Evolutionary conservation across 2,329 filamentous ascomycete genomes (phyloP), one percentile per base, ranked within the genome.

Genomic region (Eutypa lata): DNA sequence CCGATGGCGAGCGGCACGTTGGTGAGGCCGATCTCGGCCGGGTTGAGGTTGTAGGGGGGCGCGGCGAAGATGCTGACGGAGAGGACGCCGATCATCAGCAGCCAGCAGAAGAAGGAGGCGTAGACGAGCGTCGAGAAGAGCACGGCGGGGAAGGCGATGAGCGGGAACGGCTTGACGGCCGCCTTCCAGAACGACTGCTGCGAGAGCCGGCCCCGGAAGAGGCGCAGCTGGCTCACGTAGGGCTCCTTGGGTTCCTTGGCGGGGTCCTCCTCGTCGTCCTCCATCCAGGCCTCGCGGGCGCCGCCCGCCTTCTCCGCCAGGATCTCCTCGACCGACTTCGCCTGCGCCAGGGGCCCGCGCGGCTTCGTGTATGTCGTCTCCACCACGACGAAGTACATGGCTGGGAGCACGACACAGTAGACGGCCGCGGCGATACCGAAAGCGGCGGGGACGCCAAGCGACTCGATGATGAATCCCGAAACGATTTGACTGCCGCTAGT

Each of bases 321-420:
- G 7, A 49, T 10, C 14, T 55, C 54, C 26, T 49, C 38, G 33
- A 53, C 51, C 33, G 57, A 54, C 53, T 16, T 40, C 24, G 19
- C 8, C 38, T 16, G 47, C n/a, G 37, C 47, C 21, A 18, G 18
- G 22, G n/a, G n/a, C n/a, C n/a, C 45, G 6, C 49, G 49, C 13
- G 57, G 50, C 47, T 51, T 51, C 3, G 50, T 54, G 49, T 68
- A 76, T 0, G 71, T 71, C 13, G 73, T 77, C 54, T 77, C 75
- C 10, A 73, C 67, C 2, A 76, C 72, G 55, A 76, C 65, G 60
- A 76, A 76, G 57, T 72, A 76, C 55, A 76, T 74, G 7, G 66
- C 56, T 0, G 71, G 57, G 1, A 76, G 51, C 6, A 77, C 67
- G 1, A 69, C 55, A 7, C 73, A 70, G 57, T 72, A 75, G 14